These are phyloP conservation scores for Avicennia marina DNA, from an alignment of 257 asterid species.

Conservation along the genomic window DNA sequence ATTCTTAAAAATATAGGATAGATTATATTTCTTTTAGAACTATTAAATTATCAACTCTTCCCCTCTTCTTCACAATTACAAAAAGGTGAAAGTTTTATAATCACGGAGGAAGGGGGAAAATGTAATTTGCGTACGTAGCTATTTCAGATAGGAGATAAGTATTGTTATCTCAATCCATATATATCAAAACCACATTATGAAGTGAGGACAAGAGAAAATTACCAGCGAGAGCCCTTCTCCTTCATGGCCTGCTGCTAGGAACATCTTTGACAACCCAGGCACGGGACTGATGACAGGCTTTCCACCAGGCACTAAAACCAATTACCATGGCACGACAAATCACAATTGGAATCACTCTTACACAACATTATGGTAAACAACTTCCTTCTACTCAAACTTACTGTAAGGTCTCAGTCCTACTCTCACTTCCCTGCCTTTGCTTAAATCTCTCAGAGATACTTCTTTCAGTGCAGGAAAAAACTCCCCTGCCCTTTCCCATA, in stretches of 20 bases:
- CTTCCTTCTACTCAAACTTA: conserved; percentile 39
- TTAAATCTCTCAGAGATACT: conserved; percentile 51
- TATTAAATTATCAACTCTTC: too few species aligned
- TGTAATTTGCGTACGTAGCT: too few species aligned
- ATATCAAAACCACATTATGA: too few species aligned
- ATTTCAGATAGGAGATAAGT: too few species aligned
- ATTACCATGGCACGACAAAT: neutral
- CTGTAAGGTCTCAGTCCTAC: conserved; percentile 95
- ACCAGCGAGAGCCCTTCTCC: conserved; percentile 97
- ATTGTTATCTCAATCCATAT: too few species aligned
- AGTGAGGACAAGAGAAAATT: conserved; percentile 14
- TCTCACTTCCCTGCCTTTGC: conserved; percentile 66
- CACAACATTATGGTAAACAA: neutral
- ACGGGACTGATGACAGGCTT: conserved; percentile 82
- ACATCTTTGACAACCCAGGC: conserved; percentile 64
- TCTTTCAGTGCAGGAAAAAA: conserved; percentile 67
- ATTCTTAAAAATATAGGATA: too few species aligned
- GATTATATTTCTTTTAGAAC: too few species aligned
- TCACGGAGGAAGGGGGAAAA: too few species aligned
- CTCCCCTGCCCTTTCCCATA: conserved; percentile 82
- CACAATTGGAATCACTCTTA: neutral
- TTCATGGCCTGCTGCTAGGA: conserved; percentile 91
- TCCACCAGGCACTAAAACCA: conserved; percentile 68
- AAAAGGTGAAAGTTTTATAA: too few species aligned
- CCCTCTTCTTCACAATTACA: too few species aligned